Percentiles rank a stretch among this genome's conserved stretches.
Evolutionary conservation across 176 grass and related monocot species (phyloP).

Genomic region (Lolium rigidum): DNA sequence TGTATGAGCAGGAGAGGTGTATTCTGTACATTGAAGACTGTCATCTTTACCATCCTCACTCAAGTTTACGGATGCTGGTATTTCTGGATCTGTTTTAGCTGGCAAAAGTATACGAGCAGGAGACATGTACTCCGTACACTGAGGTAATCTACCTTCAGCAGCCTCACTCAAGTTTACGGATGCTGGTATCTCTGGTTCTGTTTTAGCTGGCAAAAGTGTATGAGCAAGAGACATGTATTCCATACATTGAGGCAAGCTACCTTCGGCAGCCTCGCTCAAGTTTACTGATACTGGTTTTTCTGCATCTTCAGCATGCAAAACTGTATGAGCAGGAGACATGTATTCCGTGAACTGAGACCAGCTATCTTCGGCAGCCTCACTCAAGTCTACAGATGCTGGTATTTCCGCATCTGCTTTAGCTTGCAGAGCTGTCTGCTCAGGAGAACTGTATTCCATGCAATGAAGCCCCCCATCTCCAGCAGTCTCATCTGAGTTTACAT

Average conservation of each 20-base stretch:
- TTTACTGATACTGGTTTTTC: conserved; percentile 35
- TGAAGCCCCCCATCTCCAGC: conserved; percentile 24
- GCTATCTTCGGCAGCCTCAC: conserved; percentile 8
- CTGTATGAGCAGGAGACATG: conserved; percentile 57
- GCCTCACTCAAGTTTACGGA: conserved; percentile 35
- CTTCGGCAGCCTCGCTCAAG: conserved; percentile 23
- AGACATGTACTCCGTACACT: conserved; percentile 49
- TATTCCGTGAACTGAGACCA: conserved; percentile 43
- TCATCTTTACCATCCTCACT: conserved; percentile 21
- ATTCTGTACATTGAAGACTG: conserved; percentile 45
- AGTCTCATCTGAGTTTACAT: conserved; percentile 48
- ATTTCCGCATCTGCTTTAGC: conserved; percentile 43
- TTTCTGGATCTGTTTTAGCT: conserved; percentile 47
- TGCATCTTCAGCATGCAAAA: conserved; percentile 41
- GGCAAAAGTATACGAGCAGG: conserved; percentile 47
- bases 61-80: conserved; percentile 45
- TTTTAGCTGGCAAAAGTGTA: conserved; percentile 42
- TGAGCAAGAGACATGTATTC: conserved; percentile 67
- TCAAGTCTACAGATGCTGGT: conserved; percentile 31
- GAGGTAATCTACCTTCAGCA: background rate
- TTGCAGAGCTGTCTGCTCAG: conserved; percentile 47
- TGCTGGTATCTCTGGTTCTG: conserved; percentile 41
- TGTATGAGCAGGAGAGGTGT: conserved; percentile 56
- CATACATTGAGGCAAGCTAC: conserved; percentile 10
- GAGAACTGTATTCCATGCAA: conserved; percentile 61